phyloP scores from a whole-genome alignment of 192 early-diverging fungal genomes.

The Entomortierella parvispora region DNA sequence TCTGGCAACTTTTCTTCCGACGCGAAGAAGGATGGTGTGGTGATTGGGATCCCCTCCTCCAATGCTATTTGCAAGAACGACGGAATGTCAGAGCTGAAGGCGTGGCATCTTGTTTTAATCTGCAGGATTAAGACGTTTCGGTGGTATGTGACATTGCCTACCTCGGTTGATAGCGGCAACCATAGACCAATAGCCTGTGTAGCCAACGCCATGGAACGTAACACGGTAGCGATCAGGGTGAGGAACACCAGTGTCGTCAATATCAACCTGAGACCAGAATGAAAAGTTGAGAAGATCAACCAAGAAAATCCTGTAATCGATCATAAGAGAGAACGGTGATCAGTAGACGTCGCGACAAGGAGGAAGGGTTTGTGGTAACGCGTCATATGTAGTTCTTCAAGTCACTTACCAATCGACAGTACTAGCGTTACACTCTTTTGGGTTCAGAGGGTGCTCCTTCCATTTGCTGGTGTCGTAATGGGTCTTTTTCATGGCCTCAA shows the following conservation, averaged over 20 bases:
- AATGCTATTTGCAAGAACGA: conserved; percentile 49
- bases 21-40: conserved; percentile 64
- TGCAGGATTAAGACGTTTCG: too few species aligned
- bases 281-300: conserved; percentile 89
- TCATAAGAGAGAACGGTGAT: not conserved
- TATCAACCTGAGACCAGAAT: conserved; percentile 79
- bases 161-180: conserved; percentile 81
- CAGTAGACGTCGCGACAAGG: too few species aligned
- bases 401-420: conserved; percentile 67
- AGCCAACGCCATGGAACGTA: conserved; percentile 59
- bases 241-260: conserved; percentile 49
- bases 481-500: conserved; percentile 66
- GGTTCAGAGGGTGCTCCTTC: conserved; percentile 64
- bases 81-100: too few species aligned
- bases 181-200: conserved; percentile 87
- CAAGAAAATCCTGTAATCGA: conserved; percentile 75
- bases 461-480: conserved; percentile 64
- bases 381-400: not conserved
- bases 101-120: too few species aligned
- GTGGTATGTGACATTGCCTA: too few species aligned
- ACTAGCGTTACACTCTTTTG: conserved; percentile 61
- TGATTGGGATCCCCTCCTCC: conserved; percentile 68
- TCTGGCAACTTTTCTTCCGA: conserved; percentile 37
- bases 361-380: too few species aligned
- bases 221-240: conserved; percentile 69